phyloP scores from a whole-genome alignment of 2,329 filamentous ascomycete species.

The Penicillium sp. region DNA sequence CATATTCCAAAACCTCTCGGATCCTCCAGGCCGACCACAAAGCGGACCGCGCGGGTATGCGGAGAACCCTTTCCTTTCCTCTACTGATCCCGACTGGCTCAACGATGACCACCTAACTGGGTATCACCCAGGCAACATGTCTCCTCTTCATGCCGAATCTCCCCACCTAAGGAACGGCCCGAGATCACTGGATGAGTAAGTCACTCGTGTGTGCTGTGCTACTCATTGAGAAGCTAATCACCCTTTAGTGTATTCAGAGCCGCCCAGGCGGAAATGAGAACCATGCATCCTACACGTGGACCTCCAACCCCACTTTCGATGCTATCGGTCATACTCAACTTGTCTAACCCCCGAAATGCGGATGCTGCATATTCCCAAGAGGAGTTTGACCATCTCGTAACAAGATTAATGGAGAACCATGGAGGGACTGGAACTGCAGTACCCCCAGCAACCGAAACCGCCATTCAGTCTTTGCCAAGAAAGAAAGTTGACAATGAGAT shows the following conservation, averaged over 20 bases:
- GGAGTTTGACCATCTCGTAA: conserved; percentile 84
- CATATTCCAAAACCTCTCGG: conserved; percentile 48
- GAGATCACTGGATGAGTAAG: conserved; percentile 53
- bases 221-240: conserved; percentile 5
- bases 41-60: conserved; percentile 4
- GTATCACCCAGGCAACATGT: conserved; percentile 41
- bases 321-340: conserved; percentile 43
- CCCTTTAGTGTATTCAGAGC: conserved; percentile 30
- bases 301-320: conserved; percentile 48
- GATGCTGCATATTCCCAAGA: conserved; percentile 92
- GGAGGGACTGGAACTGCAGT: conserved; percentile 69
- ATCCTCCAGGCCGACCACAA: not conserved
- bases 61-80: conserved; percentile 9
- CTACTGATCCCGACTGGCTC: conserved; percentile 13
- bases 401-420: conserved; percentile 83
- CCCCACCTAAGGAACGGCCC: conserved; percentile 51
- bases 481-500: conserved; percentile 70
- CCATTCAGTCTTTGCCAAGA: conserved; percentile 73
- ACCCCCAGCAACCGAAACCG: conserved; percentile 74
- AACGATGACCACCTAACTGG: conserved; percentile 10
- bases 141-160: conserved; percentile 55
- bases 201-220: conserved; percentile 12
- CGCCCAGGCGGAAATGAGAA: conserved; percentile 27
- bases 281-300: conserved; percentile 13
- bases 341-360: conserved; percentile 54